These are phyloP conservation scores for Diaporthe aspalathi DNA, from an alignment of 2,329 filamentous ascomycete species.

Conservation along the genomic window DNA sequence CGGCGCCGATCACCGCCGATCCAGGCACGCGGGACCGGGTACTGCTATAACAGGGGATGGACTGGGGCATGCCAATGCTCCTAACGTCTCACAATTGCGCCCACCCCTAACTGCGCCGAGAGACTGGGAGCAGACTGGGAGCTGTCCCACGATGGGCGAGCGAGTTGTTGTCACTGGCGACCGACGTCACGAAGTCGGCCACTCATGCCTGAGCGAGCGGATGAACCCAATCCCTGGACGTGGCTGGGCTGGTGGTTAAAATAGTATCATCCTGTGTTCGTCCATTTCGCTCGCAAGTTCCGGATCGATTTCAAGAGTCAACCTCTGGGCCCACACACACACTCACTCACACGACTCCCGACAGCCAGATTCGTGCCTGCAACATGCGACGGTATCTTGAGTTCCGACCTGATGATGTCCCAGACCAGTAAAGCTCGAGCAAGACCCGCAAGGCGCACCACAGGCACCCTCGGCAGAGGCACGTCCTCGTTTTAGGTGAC, in stretches of 20 bases:
- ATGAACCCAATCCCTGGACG: slow-evolving; percentile 9
- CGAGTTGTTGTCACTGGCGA: slow-evolving; percentile 3
- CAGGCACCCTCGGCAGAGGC: background rate
- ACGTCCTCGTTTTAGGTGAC: slow-evolving; percentile 8
- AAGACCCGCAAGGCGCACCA: background rate
- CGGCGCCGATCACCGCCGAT: slow-evolving; percentile 10
- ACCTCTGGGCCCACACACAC: slow-evolving; percentile 7
- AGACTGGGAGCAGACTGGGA: slow-evolving; percentile 11
- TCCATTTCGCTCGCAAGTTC: slow-evolving; percentile 19
- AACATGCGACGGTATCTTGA: slow-evolving; percentile 13
- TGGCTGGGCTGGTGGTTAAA: background rate
- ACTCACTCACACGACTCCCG: slow-evolving; percentile 1
- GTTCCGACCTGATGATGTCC: background rate
- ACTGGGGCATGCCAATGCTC: slow-evolving; percentile 30
- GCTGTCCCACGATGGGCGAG: background rate
- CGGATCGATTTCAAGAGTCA: slow-evolving; percentile 25
- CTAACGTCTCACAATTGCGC: slow-evolving; percentile 33
- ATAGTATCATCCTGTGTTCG: slow-evolving; percentile 23
- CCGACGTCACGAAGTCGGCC: background rate
- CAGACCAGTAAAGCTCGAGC: background rate
- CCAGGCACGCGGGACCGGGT: slow-evolving; percentile 1
- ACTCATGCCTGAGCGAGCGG: background rate
- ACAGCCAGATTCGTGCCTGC: background rate
- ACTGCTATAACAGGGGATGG: slow-evolving; percentile 35
- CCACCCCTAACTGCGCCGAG: slow-evolving; percentile 22